Base-by-base conservation (phyloP, 805 yeast species). In the Candida pseudofarinosa region DNA sequence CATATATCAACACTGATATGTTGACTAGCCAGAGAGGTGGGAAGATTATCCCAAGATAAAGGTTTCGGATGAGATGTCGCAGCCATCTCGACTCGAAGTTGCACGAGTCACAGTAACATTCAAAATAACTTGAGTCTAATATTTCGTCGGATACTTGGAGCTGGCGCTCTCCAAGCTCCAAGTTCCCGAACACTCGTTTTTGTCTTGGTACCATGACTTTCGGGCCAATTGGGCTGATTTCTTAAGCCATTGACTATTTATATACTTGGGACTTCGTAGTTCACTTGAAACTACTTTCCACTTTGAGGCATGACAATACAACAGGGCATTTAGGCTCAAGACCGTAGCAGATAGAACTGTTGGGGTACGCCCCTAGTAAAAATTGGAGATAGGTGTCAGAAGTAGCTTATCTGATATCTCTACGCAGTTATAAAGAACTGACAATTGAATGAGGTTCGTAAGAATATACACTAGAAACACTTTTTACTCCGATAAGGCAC, bases 1-100 rank as follows among this genome's bases (percentile, higher is more conserved):
- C 42, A 23, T 33, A 46, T 3, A 44, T 8, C 2, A 54, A 38
- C 2, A 40, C 26, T 1, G 34, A 37, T 4, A 52, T 28, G 35
- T 44, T 46, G 15, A 35, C 40, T 0, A 53, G 1, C 63, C 65
- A 59, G n/a, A 55, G 7, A 3, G 43, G 35, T 14, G 63, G 65
- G 23, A 51, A 40, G 8, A 53, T 3, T 1, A 46, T 3, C 1
- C 63, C 62, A 36, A 44, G 44, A 19, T 48, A 20, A n/a, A 59
- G 33, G 6, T 42, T 46, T 4, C 16, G 30, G 19, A 19, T 5
- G 19, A 39, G 15, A 4, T 19, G 15, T 23, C 19, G 37, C 16
- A 36, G 23, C 38, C 30, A 32, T 18, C 23, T 40, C 4, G 4
- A n/a, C 6, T 33, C 12, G 23, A 19, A 42, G 4, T 17, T 26